These are phyloP conservation scores for Prunus dulcis DNA, from an alignment of 306 rosid genomes.

Conservation along the genomic window DNA sequence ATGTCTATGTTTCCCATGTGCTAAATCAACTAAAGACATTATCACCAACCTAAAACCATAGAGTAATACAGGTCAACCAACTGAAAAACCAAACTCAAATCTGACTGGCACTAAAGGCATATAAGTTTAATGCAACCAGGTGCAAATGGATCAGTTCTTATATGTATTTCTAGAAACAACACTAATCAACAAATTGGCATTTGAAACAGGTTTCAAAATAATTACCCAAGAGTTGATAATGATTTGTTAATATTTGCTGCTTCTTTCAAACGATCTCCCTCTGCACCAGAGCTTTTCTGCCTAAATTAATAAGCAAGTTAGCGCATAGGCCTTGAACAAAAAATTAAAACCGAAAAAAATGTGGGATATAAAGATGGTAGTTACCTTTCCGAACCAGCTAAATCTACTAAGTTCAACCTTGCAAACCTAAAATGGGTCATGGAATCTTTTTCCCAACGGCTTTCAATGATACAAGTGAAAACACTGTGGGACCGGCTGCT, in stretches of 20 bases:
- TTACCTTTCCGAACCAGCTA: constrained; percentile 98
- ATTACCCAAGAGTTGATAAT: constrained; percentile 89
- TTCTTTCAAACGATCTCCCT: constrained; percentile 89
- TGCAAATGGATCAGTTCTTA: not conserved
- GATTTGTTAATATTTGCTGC: constrained; percentile 97
- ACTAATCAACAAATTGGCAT: not conserved
- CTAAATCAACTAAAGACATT: constrained; percentile 89
- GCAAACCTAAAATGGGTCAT: constrained; percentile 85
- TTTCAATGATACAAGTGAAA: constrained; percentile 89
- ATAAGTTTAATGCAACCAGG: not conserved
- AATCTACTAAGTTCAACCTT: constrained; percentile 89
- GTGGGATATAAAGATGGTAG: constrained; percentile 1
- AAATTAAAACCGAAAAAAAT: not conserved
- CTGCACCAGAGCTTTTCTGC: constrained; percentile 98
- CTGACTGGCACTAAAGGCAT: not conserved
- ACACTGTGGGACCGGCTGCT: constrained; percentile 98
- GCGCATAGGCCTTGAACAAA: constrained; percentile 14
- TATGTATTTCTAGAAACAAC: not conserved
- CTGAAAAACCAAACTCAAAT: constrained; percentile 1
- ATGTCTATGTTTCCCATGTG: constrained; percentile 94
- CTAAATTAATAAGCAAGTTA: constrained; percentile 42
- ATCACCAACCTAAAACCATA: constrained; percentile 74
- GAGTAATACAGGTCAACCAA: constrained; percentile 28
- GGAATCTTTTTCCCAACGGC: constrained; percentile 90
- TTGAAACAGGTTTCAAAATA: constrained; percentile 10